phyloP scores from a whole-genome alignment of 2,329 filamentous ascomycete species.

The Saccharata proteae region DNA sequence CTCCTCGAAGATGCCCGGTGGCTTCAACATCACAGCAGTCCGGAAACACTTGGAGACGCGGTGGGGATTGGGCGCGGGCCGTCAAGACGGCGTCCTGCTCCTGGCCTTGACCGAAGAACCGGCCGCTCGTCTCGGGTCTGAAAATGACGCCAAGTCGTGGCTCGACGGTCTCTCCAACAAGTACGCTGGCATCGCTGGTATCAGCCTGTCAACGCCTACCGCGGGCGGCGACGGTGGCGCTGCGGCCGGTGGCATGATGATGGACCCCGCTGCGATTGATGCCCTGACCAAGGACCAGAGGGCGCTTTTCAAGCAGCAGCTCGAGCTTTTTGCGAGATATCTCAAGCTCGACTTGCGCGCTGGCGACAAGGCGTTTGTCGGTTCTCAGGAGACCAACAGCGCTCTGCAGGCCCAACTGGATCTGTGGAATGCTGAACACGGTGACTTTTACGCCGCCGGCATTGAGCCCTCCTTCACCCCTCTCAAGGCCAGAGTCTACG shows the following conservation, averaged over 20 bases:
- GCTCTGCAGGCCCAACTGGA: conserved; percentile 88
- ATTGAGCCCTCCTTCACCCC: conserved; percentile 91
- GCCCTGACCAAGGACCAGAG: conserved; percentile 94
- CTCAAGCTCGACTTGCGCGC: conserved; percentile 92
- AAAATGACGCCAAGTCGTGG: conserved; percentile 84
- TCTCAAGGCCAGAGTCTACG: conserved; percentile 90
- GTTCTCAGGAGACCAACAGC: conserved; percentile 72
- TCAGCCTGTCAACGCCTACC: conserved; percentile 64
- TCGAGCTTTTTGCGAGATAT: conserved; percentile 89
- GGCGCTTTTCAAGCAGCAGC: conserved; percentile 93
- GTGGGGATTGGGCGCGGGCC: conserved; percentile 76
- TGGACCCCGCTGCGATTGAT: conserved; percentile 95
- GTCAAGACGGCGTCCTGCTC: conserved; percentile 83
- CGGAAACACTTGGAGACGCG: conserved; percentile 90
- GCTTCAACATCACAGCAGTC: conserved; percentile 95
- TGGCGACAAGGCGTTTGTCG: conserved; percentile 87
- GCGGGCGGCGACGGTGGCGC: conserved; percentile 61
- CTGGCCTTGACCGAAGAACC: conserved; percentile 91
- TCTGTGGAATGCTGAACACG: conserved; percentile 89
- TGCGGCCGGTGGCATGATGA: conserved; percentile 87
- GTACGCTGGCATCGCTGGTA: conserved; percentile 72
- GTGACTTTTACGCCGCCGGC: conserved; percentile 87
- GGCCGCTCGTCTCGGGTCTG: conserved; percentile 72
- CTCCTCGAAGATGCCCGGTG: conserved; percentile 98
- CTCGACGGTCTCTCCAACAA: conserved; percentile 81